Percentiles rank a stretch among this genome's conserved stretches.
These are phyloP conservation scores for Evernia prunastri DNA, from an alignment of 495 filamentous ascomycete species.

Conservation along the genomic window DNA sequence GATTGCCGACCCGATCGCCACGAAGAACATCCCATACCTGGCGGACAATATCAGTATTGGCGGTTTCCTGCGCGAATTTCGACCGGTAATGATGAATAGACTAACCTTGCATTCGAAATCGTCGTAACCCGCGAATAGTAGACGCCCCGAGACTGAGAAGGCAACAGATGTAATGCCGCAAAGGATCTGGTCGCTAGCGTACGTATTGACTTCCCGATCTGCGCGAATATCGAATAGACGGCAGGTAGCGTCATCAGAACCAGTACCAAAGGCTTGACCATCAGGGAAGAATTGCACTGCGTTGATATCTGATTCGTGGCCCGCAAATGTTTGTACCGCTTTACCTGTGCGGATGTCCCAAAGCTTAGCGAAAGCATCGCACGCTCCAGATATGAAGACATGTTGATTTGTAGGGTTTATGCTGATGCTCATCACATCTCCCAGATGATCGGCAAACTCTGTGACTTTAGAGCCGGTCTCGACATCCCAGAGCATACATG, in stretches of 20 bases:
- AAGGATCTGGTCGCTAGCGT: conserved; percentile 92
- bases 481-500: conserved; percentile 99
- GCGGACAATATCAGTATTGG: conserved; percentile 21
- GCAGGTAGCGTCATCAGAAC: conserved; percentile 96
- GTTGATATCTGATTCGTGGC: conserved; percentile 98
- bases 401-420: conserved; percentile 99
- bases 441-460: conserved; percentile 96
- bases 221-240: conserved; percentile 96
- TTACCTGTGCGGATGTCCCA: conserved; percentile 99
- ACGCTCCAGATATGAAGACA: conserved; percentile 92
- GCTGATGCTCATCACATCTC: conserved; percentile 99
- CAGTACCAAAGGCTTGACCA: conserved; percentile 96
- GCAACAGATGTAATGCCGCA: conserved; percentile 98
- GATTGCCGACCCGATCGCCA: conserved; percentile 91
- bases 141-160: conserved; percentile 91
- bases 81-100: neutral
- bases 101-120: conserved; percentile 99
- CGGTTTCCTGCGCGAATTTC: neutral
- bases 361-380: conserved; percentile 95
- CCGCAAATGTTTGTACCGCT: conserved; percentile 96
- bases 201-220: conserved; percentile 91
- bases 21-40: conserved; percentile 98
- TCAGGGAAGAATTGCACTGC: conserved; percentile 99
- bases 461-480: conserved; percentile 95
- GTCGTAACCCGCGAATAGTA: conserved; percentile 96